Evolutionary conservation across 495 filamentous ascomycete genomes (phyloP), one percentile per base, ranked within the genome.

Genomic region (Penicillium robsamsonii): DNA sequence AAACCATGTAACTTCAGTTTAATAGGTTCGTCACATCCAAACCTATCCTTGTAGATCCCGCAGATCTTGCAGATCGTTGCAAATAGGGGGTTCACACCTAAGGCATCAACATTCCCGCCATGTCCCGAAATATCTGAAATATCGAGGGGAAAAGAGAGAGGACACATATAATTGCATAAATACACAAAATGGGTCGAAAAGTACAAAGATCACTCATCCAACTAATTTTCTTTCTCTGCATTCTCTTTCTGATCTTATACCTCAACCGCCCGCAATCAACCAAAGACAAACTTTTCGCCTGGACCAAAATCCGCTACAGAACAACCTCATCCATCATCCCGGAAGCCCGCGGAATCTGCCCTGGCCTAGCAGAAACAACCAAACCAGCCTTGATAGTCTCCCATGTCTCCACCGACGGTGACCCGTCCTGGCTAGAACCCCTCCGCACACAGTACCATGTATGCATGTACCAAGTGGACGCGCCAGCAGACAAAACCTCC

Each of bases 381-480:
- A 76, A 75, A 46, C 74, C 75, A 7, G 74, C 70, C 5, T 59
- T 77, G 33, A 55, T 77, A 10, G 68, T 78, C 0, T 70, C 75
- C 1, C 67, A 62, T 13, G 68, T 77, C 18, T 48, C 50, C 13
- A 58, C 61, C 18, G 78, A 77, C 57, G 69, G 70, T 51, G 69
- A 68, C 54, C 35, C 67, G 18, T 56, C 67, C 46, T 79, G 76
- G 76, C 64, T 75, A 18, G 55, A 70, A 1, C 22, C 51, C 4
- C 57, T 79, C 15, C 30, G 56, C 8, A 29, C 66, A 5, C 53
- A 61, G 30, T 79, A 77, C 58, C 75, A 77, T 46, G 47, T 74
- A 22, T 79, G 76, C 60, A 44, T 75, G 2, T 88, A 88, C 68
- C 72, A 77, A 27, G 84, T 77, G 46, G 82, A 87, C 62, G 76